Base-by-base conservation (phyloP, 108 stramenopile genomes). In the Nannochloropsis salina region DNA sequence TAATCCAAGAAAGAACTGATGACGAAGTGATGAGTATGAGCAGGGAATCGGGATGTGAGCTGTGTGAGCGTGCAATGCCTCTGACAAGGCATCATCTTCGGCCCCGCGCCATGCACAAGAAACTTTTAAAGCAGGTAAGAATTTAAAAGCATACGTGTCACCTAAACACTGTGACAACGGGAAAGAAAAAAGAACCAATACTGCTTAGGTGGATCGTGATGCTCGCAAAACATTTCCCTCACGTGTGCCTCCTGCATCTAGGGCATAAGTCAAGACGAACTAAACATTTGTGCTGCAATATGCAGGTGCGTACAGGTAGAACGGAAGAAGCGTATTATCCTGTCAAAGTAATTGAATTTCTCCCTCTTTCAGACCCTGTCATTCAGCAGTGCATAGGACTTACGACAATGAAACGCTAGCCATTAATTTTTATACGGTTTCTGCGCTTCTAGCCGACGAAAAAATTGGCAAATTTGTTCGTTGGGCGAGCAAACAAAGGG, bases 361-460 rank as follows among this genome's bases (percentile, higher is more conserved):
- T 47, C 31, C 22, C 41, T 81, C 44, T 20, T 85, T 51, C 51
- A 83, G 88, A 8, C 88, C 84, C 43, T 88, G 88, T 44, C 88
- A 88, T 84, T 85, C 84, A 41, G 88, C 88, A 6, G 81, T 88
- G 8, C 88, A 88, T 61, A 81, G 84, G 22, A 44, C 84, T 42
- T 82, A 88, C 82, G 88, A 85, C 22, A 80, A 61, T 43, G 11
- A 42, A 42, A 79, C 88, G 9, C 88, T 88, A 42, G 88, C 84
- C 10, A 84, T 80, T 81, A 42, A 42, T 9, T 85, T 88, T 43
- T 44, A 80, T 45, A 88, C 84, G 2, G 44, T 43, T 44, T 81
- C 84, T 10, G 51, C 80, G 82, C 84, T 88, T 40, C 81, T 88
- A 44, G 80, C 22, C 43, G 88, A 88, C 51, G 88, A 88, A 42